phyloP scores from a whole-genome alignment of 345 rosid species.

The Boechera retrofracta region DNA sequence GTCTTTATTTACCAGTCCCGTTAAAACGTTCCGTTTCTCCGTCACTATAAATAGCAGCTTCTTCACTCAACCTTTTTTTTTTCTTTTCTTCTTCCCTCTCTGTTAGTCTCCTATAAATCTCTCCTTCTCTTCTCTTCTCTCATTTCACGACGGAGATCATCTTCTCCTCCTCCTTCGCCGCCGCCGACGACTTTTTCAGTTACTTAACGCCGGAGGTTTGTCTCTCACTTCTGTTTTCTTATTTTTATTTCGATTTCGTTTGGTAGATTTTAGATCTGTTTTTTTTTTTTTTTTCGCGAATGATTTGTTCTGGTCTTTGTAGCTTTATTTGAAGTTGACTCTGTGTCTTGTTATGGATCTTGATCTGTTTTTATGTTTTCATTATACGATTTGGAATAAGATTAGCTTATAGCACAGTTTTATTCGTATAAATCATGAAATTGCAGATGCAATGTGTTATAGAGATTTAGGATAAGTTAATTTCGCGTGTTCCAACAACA shows the following conservation, averaged over 20 bases:
- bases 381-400: constrained; percentile 14
- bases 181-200: constrained; percentile 9
- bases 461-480: not conserved
- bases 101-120: constrained; percentile 29
- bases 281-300: not conserved
- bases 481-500: constrained; percentile 36
- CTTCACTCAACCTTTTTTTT: not conserved
- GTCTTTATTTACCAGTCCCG: constrained; percentile 25
- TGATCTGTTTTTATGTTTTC: constrained; percentile 42
- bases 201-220: not conserved
- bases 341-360: constrained; percentile 45
- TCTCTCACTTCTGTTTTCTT: not conserved
- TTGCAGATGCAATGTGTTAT: constrained; percentile 29
- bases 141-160: constrained; percentile 49
- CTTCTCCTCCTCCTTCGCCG: not conserved
- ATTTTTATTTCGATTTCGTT: not conserved
- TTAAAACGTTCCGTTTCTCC: constrained; percentile 1
- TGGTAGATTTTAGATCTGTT: constrained; percentile 42
- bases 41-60: constrained; percentile 58
- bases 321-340: constrained; percentile 12
- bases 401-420: not conserved
- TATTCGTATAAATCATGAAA: not conserved
- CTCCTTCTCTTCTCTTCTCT: constrained; percentile 19
- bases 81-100: constrained; percentile 34
- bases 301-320: not conserved